Evolutionary conservation across 768 basidiomycete species (phyloP).

Genomic region (Kockovaella imperatae): DNA sequence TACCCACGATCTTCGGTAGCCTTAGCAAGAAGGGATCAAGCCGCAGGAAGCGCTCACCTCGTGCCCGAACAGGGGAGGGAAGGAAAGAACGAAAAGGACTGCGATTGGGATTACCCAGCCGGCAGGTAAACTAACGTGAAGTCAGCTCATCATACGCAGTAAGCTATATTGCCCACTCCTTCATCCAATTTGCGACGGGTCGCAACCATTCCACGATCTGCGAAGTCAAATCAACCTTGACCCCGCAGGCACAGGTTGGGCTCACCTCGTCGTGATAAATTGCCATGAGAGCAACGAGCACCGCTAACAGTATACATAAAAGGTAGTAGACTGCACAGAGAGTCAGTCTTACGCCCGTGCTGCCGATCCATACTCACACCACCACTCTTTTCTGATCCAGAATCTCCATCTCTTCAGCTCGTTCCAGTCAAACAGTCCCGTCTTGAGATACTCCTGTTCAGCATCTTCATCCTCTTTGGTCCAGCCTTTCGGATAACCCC

Average conservation of each 20-base stretch:
- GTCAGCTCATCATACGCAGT: no score
- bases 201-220: slow-evolving; percentile 66
- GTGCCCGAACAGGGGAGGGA: slow-evolving; percentile 88
- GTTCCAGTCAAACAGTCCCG: slow-evolving; percentile 40
- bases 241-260: neutral
- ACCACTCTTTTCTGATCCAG: slow-evolving; percentile 42
- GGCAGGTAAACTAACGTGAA: slow-evolving; percentile 28
- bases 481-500: slow-evolving; percentile 17
- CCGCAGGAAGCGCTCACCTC: slow-evolving; percentile 48
- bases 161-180: slow-evolving; percentile 45
- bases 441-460: slow-evolving; percentile 30
- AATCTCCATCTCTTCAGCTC: slow-evolving; percentile 36
- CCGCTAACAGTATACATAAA: slow-evolving; percentile 15
- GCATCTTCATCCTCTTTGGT: slow-evolving; percentile 35
- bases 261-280: slow-evolving; percentile 35
- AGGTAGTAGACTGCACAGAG: slow-evolving; percentile 22
- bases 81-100: slow-evolving; percentile 73
- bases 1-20: slow-evolving; percentile 30
- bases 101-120: slow-evolving; percentile 61
- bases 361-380: slow-evolving; percentile 21
- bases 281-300: slow-evolving; percentile 30
- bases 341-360: neutral
- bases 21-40: neutral
- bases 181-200: slow-evolving; percentile 60
- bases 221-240: slow-evolving; percentile 45